Conservation (phyloP, 2,329 filamentous ascomycete species). For the Hymenoscyphus occultus region DNA sequence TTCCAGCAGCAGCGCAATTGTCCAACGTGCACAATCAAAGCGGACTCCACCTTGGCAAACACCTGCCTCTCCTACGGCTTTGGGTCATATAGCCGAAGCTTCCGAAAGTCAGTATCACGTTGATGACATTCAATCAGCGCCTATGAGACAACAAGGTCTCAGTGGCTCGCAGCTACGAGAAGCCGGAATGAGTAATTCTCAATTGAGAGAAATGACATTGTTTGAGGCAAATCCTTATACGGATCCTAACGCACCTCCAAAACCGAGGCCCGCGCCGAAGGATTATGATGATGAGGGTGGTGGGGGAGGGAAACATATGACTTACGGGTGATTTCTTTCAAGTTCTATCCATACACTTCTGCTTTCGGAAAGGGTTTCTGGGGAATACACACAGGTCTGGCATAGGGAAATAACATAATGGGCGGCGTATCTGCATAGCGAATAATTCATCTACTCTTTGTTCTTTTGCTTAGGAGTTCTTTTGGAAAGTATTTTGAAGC, state of each 20-base stretch:
- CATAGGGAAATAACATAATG: not conserved
- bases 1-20: not conserved
- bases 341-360: not conserved
- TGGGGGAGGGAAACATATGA: not conserved
- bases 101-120: conserved; percentile 24
- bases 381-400: not conserved
- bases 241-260: not conserved
- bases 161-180: conserved; percentile 13
- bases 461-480: not conserved
- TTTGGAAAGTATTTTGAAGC: not conserved
- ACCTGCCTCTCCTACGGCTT: conserved; percentile 4
- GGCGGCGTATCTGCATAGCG: conserved; percentile 3
- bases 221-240: conserved; percentile 8
- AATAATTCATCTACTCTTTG: not conserved
- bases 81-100: conserved; percentile 26
- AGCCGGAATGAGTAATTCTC: conserved; percentile 20
- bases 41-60: not conserved
- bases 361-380: not conserved
- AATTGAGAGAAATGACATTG: conserved; percentile 22
- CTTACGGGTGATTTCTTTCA: not conserved
- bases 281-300: conserved; percentile 6
- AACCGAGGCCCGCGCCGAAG: conserved; percentile 6
- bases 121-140: conserved; percentile 3
- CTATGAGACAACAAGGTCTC: conserved; percentile 2
- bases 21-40: conserved; percentile 2